Base-by-base conservation (phyloP, 192 early-diverging fungal species). In the Phycomyces blakesleeanus region DNA sequence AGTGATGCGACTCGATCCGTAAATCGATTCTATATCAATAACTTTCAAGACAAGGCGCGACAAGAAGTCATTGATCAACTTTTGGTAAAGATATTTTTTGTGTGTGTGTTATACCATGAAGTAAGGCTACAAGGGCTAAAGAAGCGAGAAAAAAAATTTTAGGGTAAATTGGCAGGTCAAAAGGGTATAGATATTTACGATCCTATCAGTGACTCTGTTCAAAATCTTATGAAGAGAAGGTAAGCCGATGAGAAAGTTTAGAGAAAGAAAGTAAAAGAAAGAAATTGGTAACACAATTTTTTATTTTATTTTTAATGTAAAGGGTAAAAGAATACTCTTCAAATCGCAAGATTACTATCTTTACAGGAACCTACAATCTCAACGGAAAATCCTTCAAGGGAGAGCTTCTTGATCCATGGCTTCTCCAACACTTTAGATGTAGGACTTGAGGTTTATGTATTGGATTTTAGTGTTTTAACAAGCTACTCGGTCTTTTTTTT, bases 1-100 rank as follows among this genome's bases (percentile, higher is more conserved):
- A 90, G 93, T 62, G 96, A 98, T 71, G 93, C 96, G 15, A 88
- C 90, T 4, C 97, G 96, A 61, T 92, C 93, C 18, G 84, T 94
- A 49, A 94, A 92, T 66, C 82, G 98, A 11, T 90, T 99, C 64
- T 89, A 92, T 69, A 93, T 96, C 70, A 95, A 94, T 75, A 97
- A 93, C 61, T 94, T 99, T 61, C 88, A 93, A 66, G 98, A 99
- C 78, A 94, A 93, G 61, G 83, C 82, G 40, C 90, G 92, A 55
- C 98, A 99, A 72, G 90, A 93, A 71, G 85, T 90, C 16, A 98
- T 99, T 57, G 94, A 98, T 49, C 60, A 87, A 24, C 69, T 99
- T 2, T 75, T 98, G 51, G 95, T 79, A 76, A 26, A 52, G 7
- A n/a, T n/a, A n/a, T n/a, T n/a, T n/a, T n/a, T n/a, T n/a, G n/a